Evolutionary conservation across 2,329 filamentous ascomycete species (phyloP).

Genomic region (Sclerotinia sclerotiorum): DNA sequence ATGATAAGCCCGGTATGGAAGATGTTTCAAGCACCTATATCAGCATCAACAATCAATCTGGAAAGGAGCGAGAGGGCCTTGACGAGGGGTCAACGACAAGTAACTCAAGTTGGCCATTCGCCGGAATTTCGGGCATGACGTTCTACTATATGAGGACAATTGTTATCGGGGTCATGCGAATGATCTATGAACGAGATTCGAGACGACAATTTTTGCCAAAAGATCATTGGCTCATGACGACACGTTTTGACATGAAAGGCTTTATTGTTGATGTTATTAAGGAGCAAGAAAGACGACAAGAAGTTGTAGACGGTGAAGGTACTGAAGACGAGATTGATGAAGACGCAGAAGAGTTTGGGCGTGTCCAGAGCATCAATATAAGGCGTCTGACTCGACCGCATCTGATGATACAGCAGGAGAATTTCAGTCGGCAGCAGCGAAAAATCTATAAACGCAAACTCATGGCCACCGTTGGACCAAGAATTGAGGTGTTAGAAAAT

Average conservation of each 20-base stretch:
- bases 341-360: slow-evolving; percentile 44
- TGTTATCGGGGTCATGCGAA: slow-evolving; percentile 76
- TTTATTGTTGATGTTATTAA: slow-evolving; percentile 84
- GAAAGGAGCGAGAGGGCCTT: slow-evolving; percentile 25
- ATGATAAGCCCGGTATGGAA: slow-evolving; percentile 42
- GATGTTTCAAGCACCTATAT: slow-evolving; percentile 49
- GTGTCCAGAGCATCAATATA: slow-evolving; percentile 43
- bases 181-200: slow-evolving; percentile 92
- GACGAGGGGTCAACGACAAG: neutral
- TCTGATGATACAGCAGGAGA: slow-evolving; percentile 62
- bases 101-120: slow-evolving; percentile 46
- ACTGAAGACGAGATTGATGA: slow-evolving; percentile 41
- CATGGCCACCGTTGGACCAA: slow-evolving; percentile 76
- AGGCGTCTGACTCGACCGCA: slow-evolving; percentile 61
- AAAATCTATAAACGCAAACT: slow-evolving; percentile 68
- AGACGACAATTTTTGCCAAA: slow-evolving; percentile 77
- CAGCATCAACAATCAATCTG: slow-evolving; percentile 33
- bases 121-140: slow-evolving; percentile 69
- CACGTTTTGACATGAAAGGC: slow-evolving; percentile 80
- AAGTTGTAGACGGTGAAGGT: slow-evolving; percentile 60
- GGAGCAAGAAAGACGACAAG: slow-evolving; percentile 78
- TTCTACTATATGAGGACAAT: slow-evolving; percentile 77
- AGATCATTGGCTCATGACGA: slow-evolving; percentile 93
- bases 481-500: slow-evolving; percentile 86
- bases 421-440: slow-evolving; percentile 62